Conservation (phyloP, 2,329 filamentous ascomycete genomes). For the Aspergillus sp. region DNA sequence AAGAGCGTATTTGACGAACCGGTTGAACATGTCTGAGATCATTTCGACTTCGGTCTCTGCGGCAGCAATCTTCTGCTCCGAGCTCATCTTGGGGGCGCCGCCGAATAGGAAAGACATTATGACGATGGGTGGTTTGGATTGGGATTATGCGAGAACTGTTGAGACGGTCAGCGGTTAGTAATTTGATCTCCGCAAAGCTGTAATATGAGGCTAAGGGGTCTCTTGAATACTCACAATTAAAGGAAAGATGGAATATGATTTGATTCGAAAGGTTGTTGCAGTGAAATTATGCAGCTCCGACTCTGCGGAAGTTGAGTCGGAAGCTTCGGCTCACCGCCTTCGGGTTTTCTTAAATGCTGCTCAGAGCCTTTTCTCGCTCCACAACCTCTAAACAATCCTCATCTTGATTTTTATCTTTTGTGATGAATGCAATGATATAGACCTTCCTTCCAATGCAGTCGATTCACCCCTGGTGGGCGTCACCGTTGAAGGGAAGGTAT, state of each 20-base stretch:
- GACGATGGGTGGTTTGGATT: constrained; percentile 16
- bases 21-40: constrained; percentile 96
- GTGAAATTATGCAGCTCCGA: constrained; percentile 6
- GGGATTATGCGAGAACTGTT: not conserved
- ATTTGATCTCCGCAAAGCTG: not conserved
- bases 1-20: constrained; percentile 56
- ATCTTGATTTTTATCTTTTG: constrained; percentile 10
- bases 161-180: not conserved
- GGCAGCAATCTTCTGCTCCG: constrained; percentile 94
- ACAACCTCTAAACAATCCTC: constrained; percentile 13
- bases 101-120: constrained; percentile 74
- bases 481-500: constrained; percentile 30
- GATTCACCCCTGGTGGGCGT: constrained; percentile 37
- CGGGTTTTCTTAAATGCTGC: constrained; percentile 15
- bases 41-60: constrained; percentile 98
- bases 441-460: constrained; percentile 36
- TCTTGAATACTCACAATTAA: not conserved
- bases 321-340: constrained; percentile 18
- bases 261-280: not conserved
- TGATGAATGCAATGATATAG: not conserved
- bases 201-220: not conserved
- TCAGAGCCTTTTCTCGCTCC: constrained; percentile 12
- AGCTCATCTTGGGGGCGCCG: constrained; percentile 77
- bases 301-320: constrained; percentile 16
- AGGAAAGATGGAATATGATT: not conserved